phyloP scores from a whole-genome alignment of 768 basidiomycete genomes.

The Suillus subaureus region DNA sequence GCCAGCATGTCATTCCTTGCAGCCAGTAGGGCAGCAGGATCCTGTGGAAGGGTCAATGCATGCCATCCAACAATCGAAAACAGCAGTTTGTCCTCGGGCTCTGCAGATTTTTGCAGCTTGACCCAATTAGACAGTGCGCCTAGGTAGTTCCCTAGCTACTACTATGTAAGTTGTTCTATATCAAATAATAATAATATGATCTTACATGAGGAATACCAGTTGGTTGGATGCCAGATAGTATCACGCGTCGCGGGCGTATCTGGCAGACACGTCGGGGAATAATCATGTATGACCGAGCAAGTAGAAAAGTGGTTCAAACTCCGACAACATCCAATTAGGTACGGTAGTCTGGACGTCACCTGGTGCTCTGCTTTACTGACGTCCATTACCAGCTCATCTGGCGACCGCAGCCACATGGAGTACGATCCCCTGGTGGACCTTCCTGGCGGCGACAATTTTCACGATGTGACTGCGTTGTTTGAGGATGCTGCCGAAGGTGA shows the following conservation, averaged over 20 bases:
- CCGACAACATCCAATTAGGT: conserved; percentile 16
- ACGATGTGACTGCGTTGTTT: conserved; percentile 66
- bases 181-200: conserved; percentile 5
- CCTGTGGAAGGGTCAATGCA: conserved; percentile 89
- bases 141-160: conserved; percentile 89
- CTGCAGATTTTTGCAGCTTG: conserved; percentile 64
- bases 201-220: conserved; percentile 89
- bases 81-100: conserved; percentile 62
- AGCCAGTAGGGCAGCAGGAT: conserved; percentile 60
- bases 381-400: neutral
- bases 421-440: conserved; percentile 19
- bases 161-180: conserved; percentile 8
- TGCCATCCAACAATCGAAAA: conserved; percentile 95
- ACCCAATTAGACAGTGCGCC: conserved; percentile 93
- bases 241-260: conserved; percentile 36
- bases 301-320: conserved; percentile 29
- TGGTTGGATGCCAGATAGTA: conserved; percentile 94
- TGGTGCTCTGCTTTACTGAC: neutral
- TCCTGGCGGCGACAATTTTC: conserved; percentile 64
- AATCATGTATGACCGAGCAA: conserved; percentile 16
- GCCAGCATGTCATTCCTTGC: conserved; percentile 82
- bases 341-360: neutral
- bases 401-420: conserved; percentile 22
- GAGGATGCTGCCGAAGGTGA: conserved; percentile 63
- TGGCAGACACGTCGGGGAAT: conserved; percentile 17